Evolutionary conservation across 495 filamentous ascomycete genomes (phyloP), one percentile per base, ranked within the genome.

Genomic region (Zalerion maritima): DNA sequence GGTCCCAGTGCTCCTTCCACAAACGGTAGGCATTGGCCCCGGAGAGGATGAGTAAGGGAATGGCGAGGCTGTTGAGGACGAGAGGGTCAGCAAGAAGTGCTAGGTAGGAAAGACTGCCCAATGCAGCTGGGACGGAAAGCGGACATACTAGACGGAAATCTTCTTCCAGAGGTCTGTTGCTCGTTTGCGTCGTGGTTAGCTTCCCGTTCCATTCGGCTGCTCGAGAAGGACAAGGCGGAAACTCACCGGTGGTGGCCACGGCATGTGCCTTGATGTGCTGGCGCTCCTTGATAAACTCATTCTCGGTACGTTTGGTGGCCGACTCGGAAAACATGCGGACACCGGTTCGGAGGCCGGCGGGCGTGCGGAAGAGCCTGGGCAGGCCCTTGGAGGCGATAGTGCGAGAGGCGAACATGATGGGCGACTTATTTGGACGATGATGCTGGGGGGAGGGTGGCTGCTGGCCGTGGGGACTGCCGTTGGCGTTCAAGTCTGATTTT

Each of bases 1-100:
- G 86, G 62, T 89, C 80, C 86, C 84, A 93, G 58, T 94, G 86
- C 71, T 91, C 81, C 36, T 67, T 70, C 83, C 84, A 94, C 35
- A 89, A 73, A 52, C 68, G 73, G 51, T 82, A 89, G 45, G 87
- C 82, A 55, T 94, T 94, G 45, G 72, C 43, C 34, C 61, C 52
- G 24, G 76, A 71, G 40, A 81, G 55, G 38, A 81, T 60, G 35
- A 94, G 62, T 53, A 51, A 56, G 28, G 84, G 82, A 40, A 76
- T 57, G 22, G 77, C 61, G 45, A 58, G 69, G 47, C 83, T 91
- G 42, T 36, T 15, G 29, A 14, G 20, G 19, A 35, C 15, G 29
- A n/a, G 13, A n/a, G 11, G 17, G 23, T 19, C 28, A 10, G 10
- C 10, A 6, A 18, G 9, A 10, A 6, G 6, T 22, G 14, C 16